Base-by-base conservation (phyloP, 2,329 filamentous ascomycete genomes). In the Chaetothyriales sp. region DNA sequence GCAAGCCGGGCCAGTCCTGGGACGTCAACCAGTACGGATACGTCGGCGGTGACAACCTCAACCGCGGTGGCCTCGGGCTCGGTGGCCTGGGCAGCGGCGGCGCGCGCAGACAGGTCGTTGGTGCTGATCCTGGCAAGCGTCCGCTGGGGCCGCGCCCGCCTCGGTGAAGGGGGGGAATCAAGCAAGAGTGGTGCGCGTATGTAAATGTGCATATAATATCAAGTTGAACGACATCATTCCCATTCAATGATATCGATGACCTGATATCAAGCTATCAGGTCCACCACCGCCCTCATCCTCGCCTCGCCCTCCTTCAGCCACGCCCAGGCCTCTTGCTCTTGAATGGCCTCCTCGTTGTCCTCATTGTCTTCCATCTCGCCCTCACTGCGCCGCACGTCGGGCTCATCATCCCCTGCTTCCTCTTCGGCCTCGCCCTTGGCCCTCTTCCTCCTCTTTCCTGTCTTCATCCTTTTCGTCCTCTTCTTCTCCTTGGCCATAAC, bases 1-100 rank as follows among this genome's bases (percentile, higher is more conserved):
- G 69, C 12, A 74, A 73, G 0, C 74, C 70, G 1, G 68, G 70
- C 12, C 64, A 71, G 53, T 62, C 65, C 25, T 81, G 79, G 79
- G 59, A 61, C 61, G 75, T 80, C 7, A 76, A 81, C 60, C 78
- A 81, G 63, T 81, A 81, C 64, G 79, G 79, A 0, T 82, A 72
- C 57, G 69, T 77, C 59, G 79, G 79, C 4, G 78, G 79, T 2
- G 79, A 81, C 59, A 78, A 68, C 55, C 77, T 80, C 67, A 80
- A 79, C 58, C 70, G 70, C 52, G 69, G 69, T 19, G 75, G 73
- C 3, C 63, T 65, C 42, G 69, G 72, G 2, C 65, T 77, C 3
- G 72, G 69, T 45, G 70, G 79, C 62, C 65, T 77, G 4, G 72
- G 69, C 46, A 70, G 79, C 62, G 76, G 77, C 15, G 77, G 76